Conservation (phyloP, 768 basidiomycete genomes). For the Mycena chlorophos region DNA sequence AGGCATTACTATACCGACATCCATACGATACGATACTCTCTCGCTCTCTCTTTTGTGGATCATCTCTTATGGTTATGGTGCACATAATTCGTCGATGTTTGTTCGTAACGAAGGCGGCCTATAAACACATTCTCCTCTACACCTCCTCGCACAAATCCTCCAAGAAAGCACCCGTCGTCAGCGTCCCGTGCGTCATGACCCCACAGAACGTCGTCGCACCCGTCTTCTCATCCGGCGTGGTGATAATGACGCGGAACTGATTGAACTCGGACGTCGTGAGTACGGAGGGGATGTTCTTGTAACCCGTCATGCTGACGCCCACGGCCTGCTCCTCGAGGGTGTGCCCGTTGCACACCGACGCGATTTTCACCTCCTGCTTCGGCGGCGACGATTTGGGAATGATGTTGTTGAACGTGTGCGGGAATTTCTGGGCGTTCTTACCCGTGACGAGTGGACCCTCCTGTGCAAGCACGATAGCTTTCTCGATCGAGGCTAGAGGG, state of each 20-base stretch:
- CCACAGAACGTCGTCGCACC: conserved; percentile 21
- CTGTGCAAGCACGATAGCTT: conserved; percentile 13
- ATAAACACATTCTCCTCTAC: too few relatives aligned
- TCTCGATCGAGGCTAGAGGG: conserved; percentile 7
- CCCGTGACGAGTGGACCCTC: conserved; percentile 8
- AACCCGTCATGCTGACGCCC: conserved; percentile 14
- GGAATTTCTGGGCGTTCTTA: conserved; percentile 16
- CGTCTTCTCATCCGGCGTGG: conserved; percentile 15
- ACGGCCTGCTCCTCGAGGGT: conserved; percentile 18
- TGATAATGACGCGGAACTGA: conserved; percentile 23
- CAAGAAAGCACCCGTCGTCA: conserved; percentile 13
- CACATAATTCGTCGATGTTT: too few relatives aligned
- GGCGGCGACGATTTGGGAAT: neutral
- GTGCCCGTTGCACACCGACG: conserved; percentile 13
- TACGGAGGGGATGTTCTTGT: conserved; percentile 16
- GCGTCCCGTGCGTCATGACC: conserved; percentile 20
- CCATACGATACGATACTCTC: too few relatives aligned
- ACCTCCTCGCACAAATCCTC: conserved; percentile 13
- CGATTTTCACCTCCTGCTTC: conserved; percentile 11
- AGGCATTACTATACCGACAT: too few relatives aligned
- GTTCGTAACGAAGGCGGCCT: too few relatives aligned
- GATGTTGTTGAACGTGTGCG: conserved; percentile 14
- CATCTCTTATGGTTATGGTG: too few relatives aligned
- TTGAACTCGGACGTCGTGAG: conserved; percentile 13
- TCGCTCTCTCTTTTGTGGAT: too few relatives aligned